Conservation (phyloP, 768 basidiomycete species). For the Gymnopilus junonius region DNA sequence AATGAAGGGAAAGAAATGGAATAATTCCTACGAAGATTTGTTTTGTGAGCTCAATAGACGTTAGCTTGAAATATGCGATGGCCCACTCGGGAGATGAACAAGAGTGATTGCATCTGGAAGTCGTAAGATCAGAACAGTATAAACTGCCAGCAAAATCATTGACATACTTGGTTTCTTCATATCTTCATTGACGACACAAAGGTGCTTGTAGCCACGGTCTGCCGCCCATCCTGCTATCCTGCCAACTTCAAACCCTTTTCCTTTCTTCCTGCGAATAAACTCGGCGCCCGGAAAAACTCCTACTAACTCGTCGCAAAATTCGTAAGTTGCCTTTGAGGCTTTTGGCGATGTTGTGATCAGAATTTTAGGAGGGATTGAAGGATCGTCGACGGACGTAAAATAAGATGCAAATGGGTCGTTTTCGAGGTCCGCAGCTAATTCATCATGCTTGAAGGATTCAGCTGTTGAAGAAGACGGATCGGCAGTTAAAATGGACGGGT, state of each 20-base stretch:
- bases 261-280: slow-evolving; percentile 84
- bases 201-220: slow-evolving; percentile 83
- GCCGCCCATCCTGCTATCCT: slow-evolving; percentile 93
- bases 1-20: not conserved
- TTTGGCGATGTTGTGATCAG: slow-evolving; percentile 90
- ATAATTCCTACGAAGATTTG: slow-evolving; percentile 73
- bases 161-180: slow-evolving; percentile 90
- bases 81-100: slow-evolving; percentile 88
- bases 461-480: slow-evolving; percentile 46
- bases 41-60: slow-evolving; percentile 84
- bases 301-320: slow-evolving; percentile 91
- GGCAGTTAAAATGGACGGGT: slow-evolving; percentile 67
- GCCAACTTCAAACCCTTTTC: slow-evolving; percentile 90
- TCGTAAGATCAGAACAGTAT: slow-evolving; percentile 4
- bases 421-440: slow-evolving; percentile 69
- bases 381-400: slow-evolving; percentile 69
- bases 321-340: slow-evolving; percentile 87
- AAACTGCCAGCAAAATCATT: not conserved
- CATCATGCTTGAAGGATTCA: slow-evolving; percentile 44
- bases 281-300: slow-evolving; percentile 93
- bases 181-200: slow-evolving; percentile 95
- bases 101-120: slow-evolving; percentile 87
- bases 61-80: slow-evolving; percentile 96
- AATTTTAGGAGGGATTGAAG: slow-evolving; percentile 80
- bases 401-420: slow-evolving; percentile 81